Percentiles rank a stretch among this genome's conserved stretches.
phyloP scores from a whole-genome alignment of 306 rosid genomes.

The Rosa persica region DNA sequence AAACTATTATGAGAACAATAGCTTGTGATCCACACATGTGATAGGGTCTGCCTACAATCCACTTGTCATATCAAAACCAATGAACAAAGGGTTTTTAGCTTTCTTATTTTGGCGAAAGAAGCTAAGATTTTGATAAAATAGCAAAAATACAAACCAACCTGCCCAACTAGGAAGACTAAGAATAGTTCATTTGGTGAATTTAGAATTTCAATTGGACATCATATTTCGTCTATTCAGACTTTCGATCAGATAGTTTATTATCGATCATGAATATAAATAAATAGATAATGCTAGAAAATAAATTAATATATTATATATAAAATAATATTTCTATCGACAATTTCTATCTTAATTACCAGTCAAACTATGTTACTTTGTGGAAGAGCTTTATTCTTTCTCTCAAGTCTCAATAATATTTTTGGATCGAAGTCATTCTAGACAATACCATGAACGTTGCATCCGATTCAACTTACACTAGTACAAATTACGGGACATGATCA shows the following conservation, averaged over 20 bases:
- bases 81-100: background rate
- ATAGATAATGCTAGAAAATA: too few relatives aligned
- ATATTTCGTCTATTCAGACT: too few relatives aligned
- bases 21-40: background rate
- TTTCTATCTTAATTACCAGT: too few relatives aligned
- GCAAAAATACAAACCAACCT: background rate
- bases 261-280: too few relatives aligned
- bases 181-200: background rate
- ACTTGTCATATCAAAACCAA: background rate
- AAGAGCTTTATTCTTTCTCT: background rate
- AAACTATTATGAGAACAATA: background rate
- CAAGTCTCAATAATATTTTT: background rate
- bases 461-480: background rate
- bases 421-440: background rate
- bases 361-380: too few relatives aligned
- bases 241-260: background rate
- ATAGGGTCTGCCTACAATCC: background rate
- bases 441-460: background rate
- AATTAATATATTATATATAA: too few relatives aligned
- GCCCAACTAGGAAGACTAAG: constrained; percentile 12
- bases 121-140: background rate
- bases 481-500: background rate
- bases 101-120: background rate
- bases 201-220: too few relatives aligned
- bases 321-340: too few relatives aligned